Conservation (phyloP, 1,139 yeast species). For the Zygosaccharomyces pseudobailii region DNA sequence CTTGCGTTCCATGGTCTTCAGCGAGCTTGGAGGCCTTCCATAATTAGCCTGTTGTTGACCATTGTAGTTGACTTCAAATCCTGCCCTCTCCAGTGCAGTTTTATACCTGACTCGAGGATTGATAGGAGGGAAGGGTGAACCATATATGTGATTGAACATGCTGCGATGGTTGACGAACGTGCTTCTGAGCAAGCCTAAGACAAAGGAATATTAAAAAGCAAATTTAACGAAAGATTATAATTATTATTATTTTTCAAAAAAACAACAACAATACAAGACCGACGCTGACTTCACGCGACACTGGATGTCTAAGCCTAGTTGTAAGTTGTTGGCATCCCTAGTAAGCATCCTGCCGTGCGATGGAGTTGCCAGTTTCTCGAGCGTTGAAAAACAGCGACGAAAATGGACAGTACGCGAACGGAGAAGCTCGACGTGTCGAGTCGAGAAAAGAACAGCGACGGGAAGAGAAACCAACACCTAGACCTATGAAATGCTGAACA, state of each 20-base stretch:
- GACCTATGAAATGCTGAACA: background rate
- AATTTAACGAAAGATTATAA: background rate
- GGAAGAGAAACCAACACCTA: background rate
- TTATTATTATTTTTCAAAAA: background rate
- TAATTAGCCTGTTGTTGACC: background rate
- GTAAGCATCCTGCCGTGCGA: slow-evolving; percentile 3
- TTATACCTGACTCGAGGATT: slow-evolving; percentile 50
- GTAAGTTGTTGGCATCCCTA: background rate
- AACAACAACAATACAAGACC: background rate
- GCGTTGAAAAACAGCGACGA: background rate
- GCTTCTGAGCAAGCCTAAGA: background rate
- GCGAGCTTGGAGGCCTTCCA: background rate
- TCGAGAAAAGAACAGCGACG: background rate
- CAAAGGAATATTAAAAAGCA: background rate
- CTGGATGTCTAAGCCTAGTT: background rate
- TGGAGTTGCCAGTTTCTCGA: background rate
- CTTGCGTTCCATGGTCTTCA: slow-evolving; percentile 3
- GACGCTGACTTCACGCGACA: background rate
- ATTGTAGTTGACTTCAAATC: slow-evolving; percentile 46
- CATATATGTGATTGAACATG: slow-evolving; percentile 26
- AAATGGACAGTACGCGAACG: slow-evolving; percentile 4
- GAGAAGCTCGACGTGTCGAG: background rate
- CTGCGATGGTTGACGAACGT: background rate
- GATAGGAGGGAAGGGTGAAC: slow-evolving; percentile 54
- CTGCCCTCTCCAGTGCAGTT: slow-evolving; percentile 64